Evolutionary conservation across 1,284 basidiomycete genomes (phyloP).

Genomic region (Lentinula novae-zelandiae): DNA sequence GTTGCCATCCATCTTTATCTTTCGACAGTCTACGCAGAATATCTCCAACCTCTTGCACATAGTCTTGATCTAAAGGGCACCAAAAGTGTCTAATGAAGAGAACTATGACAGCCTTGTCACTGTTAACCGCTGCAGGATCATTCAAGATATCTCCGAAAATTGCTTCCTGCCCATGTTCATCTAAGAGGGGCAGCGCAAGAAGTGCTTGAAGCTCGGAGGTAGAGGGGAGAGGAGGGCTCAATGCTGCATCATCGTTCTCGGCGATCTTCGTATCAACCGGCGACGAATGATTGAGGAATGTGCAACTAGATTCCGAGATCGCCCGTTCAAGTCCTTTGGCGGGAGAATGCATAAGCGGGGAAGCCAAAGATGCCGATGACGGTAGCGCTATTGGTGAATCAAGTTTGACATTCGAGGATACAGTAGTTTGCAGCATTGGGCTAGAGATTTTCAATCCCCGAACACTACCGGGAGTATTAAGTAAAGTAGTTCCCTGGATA

Average conservation of each 20-base stretch:
- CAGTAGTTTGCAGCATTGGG: not conserved
- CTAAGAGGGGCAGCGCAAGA: conserved; percentile 58
- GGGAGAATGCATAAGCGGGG: not conserved
- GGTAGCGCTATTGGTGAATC: not conserved
- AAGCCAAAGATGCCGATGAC: not conserved
- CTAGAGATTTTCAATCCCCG: conserved; percentile 1
- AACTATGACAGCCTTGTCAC: conserved; percentile 51
- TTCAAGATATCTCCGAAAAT: conserved; percentile 73
- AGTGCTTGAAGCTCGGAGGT: conserved; percentile 21
- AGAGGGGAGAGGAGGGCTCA: not conserved
- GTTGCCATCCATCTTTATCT: conserved; percentile 39
- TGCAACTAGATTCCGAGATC: not conserved
- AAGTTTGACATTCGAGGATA: not conserved
- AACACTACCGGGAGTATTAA: not conserved
- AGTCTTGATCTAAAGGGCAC: conserved; percentile 84
- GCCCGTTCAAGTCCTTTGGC: not conserved
- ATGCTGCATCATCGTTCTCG: not conserved
- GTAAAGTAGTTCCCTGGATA: not conserved
- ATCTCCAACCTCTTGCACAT: conserved; percentile 68
- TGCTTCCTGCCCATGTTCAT: conserved; percentile 62
- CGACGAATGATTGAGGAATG: not conserved
- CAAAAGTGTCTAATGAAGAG: conserved; percentile 76
- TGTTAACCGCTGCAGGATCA: conserved; percentile 31
- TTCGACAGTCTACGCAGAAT: conserved; percentile 27
- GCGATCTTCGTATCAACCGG: not conserved